Evolutionary conservation across 2,329 filamentous ascomycete genomes (phyloP).

Genomic region (Colletotrichum limetticola): DNA sequence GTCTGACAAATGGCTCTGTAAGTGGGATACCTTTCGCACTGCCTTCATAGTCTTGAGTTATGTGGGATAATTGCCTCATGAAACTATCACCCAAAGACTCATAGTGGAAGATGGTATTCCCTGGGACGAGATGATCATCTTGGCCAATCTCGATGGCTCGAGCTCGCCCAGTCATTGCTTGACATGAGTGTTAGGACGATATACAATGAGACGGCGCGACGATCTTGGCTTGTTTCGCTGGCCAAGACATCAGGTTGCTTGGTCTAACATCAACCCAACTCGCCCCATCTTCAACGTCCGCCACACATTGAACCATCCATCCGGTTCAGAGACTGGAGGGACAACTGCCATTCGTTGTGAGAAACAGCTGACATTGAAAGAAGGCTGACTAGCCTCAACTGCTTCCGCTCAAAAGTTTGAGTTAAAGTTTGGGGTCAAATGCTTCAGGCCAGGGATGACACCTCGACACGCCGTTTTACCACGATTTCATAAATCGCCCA

Average conservation of each 20-base stretch:
- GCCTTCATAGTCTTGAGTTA: background rate
- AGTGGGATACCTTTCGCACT: background rate
- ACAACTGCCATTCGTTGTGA: background rate
- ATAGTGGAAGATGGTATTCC: background rate
- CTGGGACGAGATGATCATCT: background rate
- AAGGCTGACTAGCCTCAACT: background rate
- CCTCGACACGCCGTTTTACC: background rate
- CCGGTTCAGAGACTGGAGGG: background rate
- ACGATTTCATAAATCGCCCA: background rate
- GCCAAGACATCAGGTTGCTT: background rate
- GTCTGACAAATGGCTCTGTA: background rate
- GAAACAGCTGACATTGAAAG: background rate
- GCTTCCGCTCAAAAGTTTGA: background rate
- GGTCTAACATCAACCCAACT: background rate
- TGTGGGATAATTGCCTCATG: background rate
- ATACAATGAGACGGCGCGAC: background rate
- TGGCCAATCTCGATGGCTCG: background rate
- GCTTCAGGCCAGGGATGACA: slow-evolving; percentile 25
- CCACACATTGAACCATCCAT: background rate
- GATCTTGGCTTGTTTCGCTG: background rate
- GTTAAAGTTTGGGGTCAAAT: slow-evolving; percentile 15
- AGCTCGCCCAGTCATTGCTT: background rate
- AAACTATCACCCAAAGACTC: background rate
- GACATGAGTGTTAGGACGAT: background rate
- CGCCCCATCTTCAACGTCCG: background rate